These are phyloP conservation scores for Claviceps sp. DNA, from an alignment of 2,329 filamentous ascomycete species.

Conservation along the genomic window DNA sequence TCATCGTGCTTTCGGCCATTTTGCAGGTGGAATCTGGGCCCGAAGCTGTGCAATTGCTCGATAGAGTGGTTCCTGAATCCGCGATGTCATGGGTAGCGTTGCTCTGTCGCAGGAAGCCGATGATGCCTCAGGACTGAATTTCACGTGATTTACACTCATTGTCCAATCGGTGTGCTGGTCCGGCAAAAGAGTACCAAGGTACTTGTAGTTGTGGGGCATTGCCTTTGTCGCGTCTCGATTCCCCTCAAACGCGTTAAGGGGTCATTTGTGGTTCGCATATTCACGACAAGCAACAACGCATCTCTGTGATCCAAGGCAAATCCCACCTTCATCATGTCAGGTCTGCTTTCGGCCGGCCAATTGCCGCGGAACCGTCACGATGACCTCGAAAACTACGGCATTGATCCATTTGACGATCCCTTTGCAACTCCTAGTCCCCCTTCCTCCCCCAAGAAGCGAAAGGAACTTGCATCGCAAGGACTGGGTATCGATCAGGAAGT, in stretches of 20 bases:
- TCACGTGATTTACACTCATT: conserved; percentile 16
- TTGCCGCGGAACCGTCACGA: conserved; percentile 27
- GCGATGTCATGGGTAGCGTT: conserved; percentile 11
- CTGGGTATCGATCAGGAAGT: conserved; percentile 82
- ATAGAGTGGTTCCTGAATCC: not conserved
- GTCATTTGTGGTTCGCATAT: not conserved
- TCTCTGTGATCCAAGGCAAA: not conserved
- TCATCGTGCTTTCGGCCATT: conserved; percentile 27
- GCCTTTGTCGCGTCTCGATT: conserved; percentile 3
- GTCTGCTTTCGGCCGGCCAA: conserved; percentile 10
- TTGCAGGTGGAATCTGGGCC: conserved; percentile 13
- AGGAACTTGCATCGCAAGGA: conserved; percentile 31
- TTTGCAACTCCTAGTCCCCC: conserved; percentile 34
- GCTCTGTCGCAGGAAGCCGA: conserved; percentile 5
- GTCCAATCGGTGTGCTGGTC: conserved; percentile 1
- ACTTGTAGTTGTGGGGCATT: not conserved
- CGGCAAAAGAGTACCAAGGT: not conserved
- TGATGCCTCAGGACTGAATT: conserved; percentile 16
- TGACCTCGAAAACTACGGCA: conserved; percentile 65
- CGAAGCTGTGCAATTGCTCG: conserved; percentile 14
- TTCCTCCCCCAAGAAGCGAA: conserved; percentile 31
- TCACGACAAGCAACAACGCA: not conserved
- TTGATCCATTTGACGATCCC: conserved; percentile 39
- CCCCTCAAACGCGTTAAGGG: not conserved
- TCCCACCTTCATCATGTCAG: conserved; percentile 10